Conservation (phyloP, 768 basidiomycete genomes). For the Baorangia bicolor region DNA sequence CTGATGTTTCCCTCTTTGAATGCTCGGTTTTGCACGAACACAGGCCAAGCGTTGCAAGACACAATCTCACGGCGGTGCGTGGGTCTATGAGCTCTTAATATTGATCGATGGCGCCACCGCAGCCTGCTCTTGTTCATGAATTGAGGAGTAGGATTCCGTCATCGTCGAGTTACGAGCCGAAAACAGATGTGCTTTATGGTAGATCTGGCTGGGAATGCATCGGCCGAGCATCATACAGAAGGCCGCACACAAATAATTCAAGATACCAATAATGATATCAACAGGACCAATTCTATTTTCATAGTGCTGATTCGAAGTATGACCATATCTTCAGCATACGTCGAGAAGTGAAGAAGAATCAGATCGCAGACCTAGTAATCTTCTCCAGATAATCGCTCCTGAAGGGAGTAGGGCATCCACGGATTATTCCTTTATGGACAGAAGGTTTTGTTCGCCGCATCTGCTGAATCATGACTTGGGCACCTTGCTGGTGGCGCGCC, state of each 20-base stretch:
- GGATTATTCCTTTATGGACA: constrained; percentile 7
- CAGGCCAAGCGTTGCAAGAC: neutral
- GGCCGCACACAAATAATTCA: neutral
- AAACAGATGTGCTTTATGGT: neutral
- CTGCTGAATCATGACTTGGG: neutral
- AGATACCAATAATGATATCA: neutral
- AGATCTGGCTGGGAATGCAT: constrained; percentile 1
- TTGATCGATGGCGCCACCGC: constrained; percentile 27
- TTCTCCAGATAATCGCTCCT: constrained; percentile 1
- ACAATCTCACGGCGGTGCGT: constrained; percentile 15
- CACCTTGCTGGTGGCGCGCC: constrained; percentile 17
- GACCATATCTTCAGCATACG: constrained; percentile 8
- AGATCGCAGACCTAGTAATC: constrained; percentile 7
- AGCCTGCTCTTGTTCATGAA: constrained; percentile 4
- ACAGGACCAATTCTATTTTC: neutral
- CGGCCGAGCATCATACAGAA: neutral
- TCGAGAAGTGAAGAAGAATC: constrained; percentile 2
- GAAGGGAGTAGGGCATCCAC: neutral
- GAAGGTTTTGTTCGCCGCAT: neutral
- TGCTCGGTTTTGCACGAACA: neutral
- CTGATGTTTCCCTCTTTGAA: neutral
- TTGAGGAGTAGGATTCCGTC: neutral
- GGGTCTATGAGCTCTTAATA: neutral
- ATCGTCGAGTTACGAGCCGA: neutral
- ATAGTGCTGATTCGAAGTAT: neutral